Evolutionary conservation across 768 basidiomycete species (phyloP).

Genomic region (Gloeopeniophorella convolvens): DNA sequence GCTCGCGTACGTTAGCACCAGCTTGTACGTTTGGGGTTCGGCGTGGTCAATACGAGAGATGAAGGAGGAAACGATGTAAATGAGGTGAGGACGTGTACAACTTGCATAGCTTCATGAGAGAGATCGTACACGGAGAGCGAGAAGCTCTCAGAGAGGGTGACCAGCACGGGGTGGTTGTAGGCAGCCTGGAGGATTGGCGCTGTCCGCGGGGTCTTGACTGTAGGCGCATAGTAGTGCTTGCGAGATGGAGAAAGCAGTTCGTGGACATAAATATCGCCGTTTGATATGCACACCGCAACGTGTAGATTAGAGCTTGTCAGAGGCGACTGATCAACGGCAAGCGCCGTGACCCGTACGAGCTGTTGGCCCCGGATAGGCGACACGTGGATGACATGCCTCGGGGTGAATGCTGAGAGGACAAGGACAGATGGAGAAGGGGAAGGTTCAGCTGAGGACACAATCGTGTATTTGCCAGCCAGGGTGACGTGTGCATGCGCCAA

Average conservation of each 20-base stretch:
- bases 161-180: conserved; percentile 73
- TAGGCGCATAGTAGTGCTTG: conserved; percentile 42
- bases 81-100: conserved; percentile 63
- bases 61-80: conserved; percentile 77
- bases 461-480: conserved; percentile 16
- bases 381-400: conserved; percentile 38
- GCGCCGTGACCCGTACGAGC: conserved; percentile 46
- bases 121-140: conserved; percentile 69
- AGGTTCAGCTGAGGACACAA: conserved; percentile 24
- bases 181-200: conserved; percentile 55
- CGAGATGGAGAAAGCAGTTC: conserved; percentile 41
- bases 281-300: conserved; percentile 56
- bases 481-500: conserved; percentile 16
- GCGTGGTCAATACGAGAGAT: conserved; percentile 70
- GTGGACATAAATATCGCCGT: conserved; percentile 61
- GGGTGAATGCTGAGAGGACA: conserved; percentile 36
- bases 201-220: conserved; percentile 31
- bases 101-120: conserved; percentile 40
- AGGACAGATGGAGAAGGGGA: conserved; percentile 54
- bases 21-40: conserved; percentile 54
- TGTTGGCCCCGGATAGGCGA: conserved; percentile 31
- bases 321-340: conserved; percentile 72
- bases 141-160: conserved; percentile 63
- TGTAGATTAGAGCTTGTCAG: conserved; percentile 37
- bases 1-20: conserved; percentile 66